These are phyloP conservation scores for Skeletonema grethae DNA, from an alignment of 108 stramenopile species.

Conservation along the genomic window DNA sequence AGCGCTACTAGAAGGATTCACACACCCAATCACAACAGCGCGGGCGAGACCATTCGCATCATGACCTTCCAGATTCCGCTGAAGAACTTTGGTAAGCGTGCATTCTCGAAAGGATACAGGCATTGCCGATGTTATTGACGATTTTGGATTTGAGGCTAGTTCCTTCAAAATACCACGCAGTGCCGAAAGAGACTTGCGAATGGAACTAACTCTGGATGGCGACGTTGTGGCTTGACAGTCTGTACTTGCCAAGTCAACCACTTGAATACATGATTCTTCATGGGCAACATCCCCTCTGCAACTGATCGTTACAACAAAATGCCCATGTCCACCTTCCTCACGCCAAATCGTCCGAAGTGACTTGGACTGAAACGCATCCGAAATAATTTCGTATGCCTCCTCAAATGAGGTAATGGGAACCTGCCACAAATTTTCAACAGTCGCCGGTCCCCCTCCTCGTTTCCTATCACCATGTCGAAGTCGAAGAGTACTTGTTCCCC, in stretches of 20 bases:
- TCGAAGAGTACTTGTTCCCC: constrained; percentile 19
- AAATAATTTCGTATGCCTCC: constrained; percentile 5
- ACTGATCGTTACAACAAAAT: constrained; percentile 53
- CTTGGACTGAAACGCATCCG: constrained; percentile 27
- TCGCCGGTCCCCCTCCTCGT: constrained; percentile 33
- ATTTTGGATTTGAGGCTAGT: constrained; percentile 13
- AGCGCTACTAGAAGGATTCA: constrained; percentile 51
- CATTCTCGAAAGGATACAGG: constrained; percentile 69
- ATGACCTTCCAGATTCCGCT: constrained; percentile 62
- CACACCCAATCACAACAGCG: constrained; percentile 60
- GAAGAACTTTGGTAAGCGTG: constrained; percentile 76
- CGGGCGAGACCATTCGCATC: constrained; percentile 15
- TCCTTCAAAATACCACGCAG: constrained; percentile 56
- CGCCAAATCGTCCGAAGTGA: constrained; percentile 22
- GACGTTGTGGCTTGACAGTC: constrained; percentile 26
- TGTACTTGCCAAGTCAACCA: constrained; percentile 56
- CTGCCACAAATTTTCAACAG: constrained; percentile 57
- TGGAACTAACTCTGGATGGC: constrained; percentile 16
- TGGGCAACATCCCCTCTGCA: not conserved
- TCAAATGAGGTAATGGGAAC: constrained; percentile 50
- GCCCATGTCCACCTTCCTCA: constrained; percentile 57
- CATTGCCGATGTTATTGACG: constrained; percentile 7
- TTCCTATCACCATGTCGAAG: constrained; percentile 34
- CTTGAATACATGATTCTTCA: constrained; percentile 26
- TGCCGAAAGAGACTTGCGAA: constrained; percentile 60